These are phyloP conservation scores for Trichophyton schoenleinii DNA, from an alignment of 2,329 filamentous ascomycete species.

Conservation along the genomic window DNA sequence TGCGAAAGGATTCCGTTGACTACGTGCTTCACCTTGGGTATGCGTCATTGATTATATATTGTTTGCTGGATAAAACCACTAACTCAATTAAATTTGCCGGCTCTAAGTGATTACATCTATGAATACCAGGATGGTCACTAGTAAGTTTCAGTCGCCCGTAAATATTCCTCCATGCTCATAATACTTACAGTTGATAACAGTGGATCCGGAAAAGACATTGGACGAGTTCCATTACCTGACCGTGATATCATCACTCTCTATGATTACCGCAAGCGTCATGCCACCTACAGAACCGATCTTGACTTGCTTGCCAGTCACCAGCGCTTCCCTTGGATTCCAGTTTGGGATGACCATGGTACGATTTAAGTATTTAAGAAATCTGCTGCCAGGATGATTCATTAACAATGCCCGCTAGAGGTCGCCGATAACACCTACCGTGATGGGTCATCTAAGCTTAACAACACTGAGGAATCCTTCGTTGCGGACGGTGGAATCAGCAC, in stretches of 20 bases:
- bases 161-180: background rate
- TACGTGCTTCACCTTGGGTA: conserved; percentile 43
- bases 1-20: conserved; percentile 47
- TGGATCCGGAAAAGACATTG: conserved; percentile 8
- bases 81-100: too few relatives aligned
- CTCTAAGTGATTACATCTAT: conserved; percentile 47
- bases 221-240: conserved; percentile 7
- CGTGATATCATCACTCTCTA: conserved; percentile 30
- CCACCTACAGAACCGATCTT: conserved; percentile 48
- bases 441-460: conserved; percentile 49
- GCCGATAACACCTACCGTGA: conserved; percentile 54
- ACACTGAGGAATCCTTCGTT: conserved; percentile 54
- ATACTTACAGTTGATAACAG: background rate
- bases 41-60: background rate
- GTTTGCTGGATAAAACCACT: too few relatives aligned
- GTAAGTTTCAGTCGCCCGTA: conserved; percentile 23
- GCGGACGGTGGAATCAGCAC: conserved; percentile 49
- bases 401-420: conserved; percentile 34
- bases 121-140: conserved; percentile 39
- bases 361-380: too few relatives aligned
- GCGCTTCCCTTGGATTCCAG: conserved; percentile 49
- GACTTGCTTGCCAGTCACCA: conserved; percentile 47
- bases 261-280: conserved; percentile 48
- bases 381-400: background rate
- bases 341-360: conserved; percentile 50